Evolutionary conservation across 1,284 basidiomycete species (phyloP), one percentile per base, ranked within the genome.

Genomic region (Waitea zeae): DNA sequence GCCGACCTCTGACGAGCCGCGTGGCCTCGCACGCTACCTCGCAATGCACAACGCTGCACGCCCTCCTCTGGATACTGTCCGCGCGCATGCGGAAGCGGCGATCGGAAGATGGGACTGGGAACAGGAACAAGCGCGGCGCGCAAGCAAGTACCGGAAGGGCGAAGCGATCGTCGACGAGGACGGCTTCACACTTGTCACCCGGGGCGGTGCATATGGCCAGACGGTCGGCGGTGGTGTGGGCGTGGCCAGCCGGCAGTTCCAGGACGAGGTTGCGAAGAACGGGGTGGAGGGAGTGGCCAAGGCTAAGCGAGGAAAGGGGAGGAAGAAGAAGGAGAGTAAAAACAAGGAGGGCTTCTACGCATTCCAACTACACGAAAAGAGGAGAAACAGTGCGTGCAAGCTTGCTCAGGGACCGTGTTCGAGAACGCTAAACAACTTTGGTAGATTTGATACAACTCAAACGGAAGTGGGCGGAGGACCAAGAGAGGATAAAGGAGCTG

Each of bases 131-230:
- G 64, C 68, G 29, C 72, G 71, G 53, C 56, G 59, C 40, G 66
- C 71, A 44, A 68, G 70, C 31, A 62, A 70, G 46, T 82, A 82
- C 48, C 62, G 55, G 41, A 83, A 80, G 50, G 80, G 81, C 19
- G 80, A 83, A 48, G 80, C 82, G 9, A 67, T 90, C 38, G 81
- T 90, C 32, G 88, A 93, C 52, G 84, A 84, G 42, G 88, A 93
- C 43, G 88, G 88, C 1, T 93, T 92, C 52, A 90, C 86, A 9
- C 67, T 92, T 7, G 88, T 93, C 19, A 82, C 79, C 17, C 66
- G 87, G 19, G 83, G 84, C 6, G 88, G 88, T 5, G 77, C 79
- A 17, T 89, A 88, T 47, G 87, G 88, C 3, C 67, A 86, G 47
- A 86, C 84, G 0, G 56, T 83, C 2, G 83, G 82, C 20, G 82